Evolutionary conservation across 805 yeast species (phyloP).

Genomic region (Kodamaea laetipori): DNA sequence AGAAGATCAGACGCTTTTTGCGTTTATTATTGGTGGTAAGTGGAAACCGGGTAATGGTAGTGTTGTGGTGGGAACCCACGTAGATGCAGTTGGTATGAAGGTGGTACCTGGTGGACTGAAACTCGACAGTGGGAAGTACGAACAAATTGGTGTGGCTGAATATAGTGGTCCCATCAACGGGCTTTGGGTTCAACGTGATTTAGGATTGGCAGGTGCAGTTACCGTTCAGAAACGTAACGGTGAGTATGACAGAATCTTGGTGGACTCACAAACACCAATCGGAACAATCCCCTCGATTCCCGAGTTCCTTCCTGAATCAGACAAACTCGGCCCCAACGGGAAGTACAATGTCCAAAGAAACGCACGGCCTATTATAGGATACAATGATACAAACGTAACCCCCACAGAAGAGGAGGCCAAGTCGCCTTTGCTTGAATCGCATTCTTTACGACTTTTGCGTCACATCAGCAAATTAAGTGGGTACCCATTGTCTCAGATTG

Average conservation of each 20-base stretch:
- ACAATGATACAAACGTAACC: constrained; percentile 4
- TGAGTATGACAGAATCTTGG: constrained; percentile 25
- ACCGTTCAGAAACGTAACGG: constrained; percentile 27
- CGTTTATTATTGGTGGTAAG: constrained; percentile 39
- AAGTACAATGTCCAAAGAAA: constrained; percentile 40
- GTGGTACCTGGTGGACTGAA: constrained; percentile 32
- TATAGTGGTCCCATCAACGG: constrained; percentile 39
- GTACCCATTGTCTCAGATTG: constrained; percentile 24
- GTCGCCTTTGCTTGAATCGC: constrained; percentile 31
- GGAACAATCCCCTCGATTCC: constrained; percentile 41
- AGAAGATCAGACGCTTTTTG: constrained; percentile 38
- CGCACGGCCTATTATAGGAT: constrained; percentile 42
- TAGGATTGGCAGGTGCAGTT: constrained; percentile 44
- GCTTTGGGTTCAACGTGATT: constrained; percentile 45
- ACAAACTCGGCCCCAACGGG: constrained; percentile 35
- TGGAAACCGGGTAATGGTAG: constrained; percentile 37
- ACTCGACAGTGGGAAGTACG: constrained; percentile 32
- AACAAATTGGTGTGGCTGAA: constrained; percentile 42
- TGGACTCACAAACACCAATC: constrained; percentile 25
- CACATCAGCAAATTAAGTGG: constrained; percentile 30
- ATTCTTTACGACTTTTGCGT: constrained; percentile 35
- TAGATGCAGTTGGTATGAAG: constrained; percentile 40
- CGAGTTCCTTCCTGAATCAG: constrained; percentile 30
- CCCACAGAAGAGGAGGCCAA: constrained; percentile 32
- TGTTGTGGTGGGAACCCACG: constrained; percentile 34